These are phyloP conservation scores for Venturia nashicola DNA, from an alignment of 2,329 filamentous ascomycete genomes.

Conservation along the genomic window DNA sequence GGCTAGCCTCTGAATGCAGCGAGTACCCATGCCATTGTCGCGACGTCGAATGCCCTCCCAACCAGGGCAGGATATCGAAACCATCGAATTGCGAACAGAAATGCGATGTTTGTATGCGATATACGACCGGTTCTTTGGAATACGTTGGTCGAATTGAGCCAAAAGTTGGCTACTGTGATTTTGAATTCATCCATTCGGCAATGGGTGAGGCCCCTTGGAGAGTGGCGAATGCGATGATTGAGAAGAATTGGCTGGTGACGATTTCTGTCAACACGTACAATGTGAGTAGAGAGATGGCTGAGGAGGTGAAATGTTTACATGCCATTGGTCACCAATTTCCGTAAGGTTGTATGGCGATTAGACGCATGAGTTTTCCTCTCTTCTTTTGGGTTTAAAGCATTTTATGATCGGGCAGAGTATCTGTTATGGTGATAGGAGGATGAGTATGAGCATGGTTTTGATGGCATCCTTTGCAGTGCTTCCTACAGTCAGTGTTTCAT, in stretches of 20 bases:
- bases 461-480: too few species aligned
- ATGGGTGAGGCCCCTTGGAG: background rate
- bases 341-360: too few species aligned
- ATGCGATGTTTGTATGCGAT: background rate
- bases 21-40: constrained; percentile 2
- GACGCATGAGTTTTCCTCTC: too few species aligned
- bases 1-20: constrained; percentile 3
- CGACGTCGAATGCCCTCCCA: background rate
- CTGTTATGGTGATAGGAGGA: too few species aligned
- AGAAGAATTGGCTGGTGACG: constrained; percentile 8
- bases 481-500: too few species aligned
- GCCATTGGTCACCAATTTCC: background rate
- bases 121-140: background rate
- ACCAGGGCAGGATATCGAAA: background rate
- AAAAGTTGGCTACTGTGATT: constrained; percentile 2
- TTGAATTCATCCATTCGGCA: constrained; percentile 1
- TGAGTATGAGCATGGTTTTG: too few species aligned
- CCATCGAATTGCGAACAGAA: background rate
- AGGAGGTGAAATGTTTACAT: constrained; percentile 2
- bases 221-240: constrained; percentile 8
- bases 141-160: background rate
- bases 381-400: too few species aligned
- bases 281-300: background rate
- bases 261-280: constrained; percentile 7
- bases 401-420: too few species aligned